Conservation (phyloP, 441 rosid species). For the Adansonia gregorii region DNA sequence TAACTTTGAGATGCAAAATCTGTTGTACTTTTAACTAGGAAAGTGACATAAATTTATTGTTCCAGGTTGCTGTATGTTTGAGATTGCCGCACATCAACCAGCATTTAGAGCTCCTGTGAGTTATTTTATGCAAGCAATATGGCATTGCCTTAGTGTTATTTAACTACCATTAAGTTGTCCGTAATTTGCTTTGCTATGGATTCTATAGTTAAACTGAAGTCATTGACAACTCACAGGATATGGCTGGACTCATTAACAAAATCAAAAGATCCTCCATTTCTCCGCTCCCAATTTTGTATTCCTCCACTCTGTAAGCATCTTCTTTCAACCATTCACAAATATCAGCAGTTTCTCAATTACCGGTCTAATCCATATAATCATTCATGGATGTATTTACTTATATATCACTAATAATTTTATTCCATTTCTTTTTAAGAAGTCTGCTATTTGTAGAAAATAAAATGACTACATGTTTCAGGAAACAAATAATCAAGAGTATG, state of each 20-base stretch:
- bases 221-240: slow-evolving; percentile 59
- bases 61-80: slow-evolving; percentile 96
- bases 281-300: slow-evolving; percentile 89
- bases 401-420: not conserved
- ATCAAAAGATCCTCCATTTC: slow-evolving; percentile 84
- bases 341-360: slow-evolving; percentile 10
- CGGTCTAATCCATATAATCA: not conserved
- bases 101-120: slow-evolving; percentile 90
- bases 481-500: slow-evolving; percentile 91
- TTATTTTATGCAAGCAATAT: slow-evolving; percentile 16
- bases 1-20: slow-evolving; percentile 18
- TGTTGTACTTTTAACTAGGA: not conserved
- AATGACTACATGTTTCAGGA: slow-evolving; percentile 50
- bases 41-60: slow-evolving; percentile 41
- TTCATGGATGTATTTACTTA: not conserved
- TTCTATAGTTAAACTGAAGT: slow-evolving; percentile 22
- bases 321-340: slow-evolving; percentile 19
- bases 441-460: not conserved
- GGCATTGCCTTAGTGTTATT: not conserved
- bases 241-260: slow-evolving; percentile 85
- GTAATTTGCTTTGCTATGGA: slow-evolving; percentile 26
- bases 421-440: not conserved
- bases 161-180: slow-evolving; percentile 20
- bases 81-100: slow-evolving; percentile 92
- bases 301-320: slow-evolving; percentile 73